phyloP scores from a whole-genome alignment of 176 grass and related monocot species.

The Guadua angustifolia region DNA sequence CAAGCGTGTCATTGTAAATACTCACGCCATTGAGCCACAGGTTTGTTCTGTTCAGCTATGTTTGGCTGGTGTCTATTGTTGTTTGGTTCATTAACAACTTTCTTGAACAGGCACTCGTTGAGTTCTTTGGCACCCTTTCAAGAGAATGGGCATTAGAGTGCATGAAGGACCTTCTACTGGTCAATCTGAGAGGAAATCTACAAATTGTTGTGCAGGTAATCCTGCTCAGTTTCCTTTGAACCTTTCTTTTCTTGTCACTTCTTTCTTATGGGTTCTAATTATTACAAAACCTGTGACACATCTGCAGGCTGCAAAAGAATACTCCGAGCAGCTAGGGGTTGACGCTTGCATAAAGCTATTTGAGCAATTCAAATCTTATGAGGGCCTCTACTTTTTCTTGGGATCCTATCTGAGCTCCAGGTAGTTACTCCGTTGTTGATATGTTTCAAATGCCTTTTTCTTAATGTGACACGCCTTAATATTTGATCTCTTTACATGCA shows the following conservation, averaged over 20 bases:
- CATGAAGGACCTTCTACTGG: conserved; percentile 96
- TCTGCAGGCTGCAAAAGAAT: conserved; percentile 87
- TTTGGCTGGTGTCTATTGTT: not conserved
- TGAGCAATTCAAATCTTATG: conserved; percentile 99
- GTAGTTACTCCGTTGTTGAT: conserved; percentile 51
- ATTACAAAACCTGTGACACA: not conserved
- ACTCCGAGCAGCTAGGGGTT: conserved; percentile 86
- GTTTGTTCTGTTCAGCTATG: conserved; percentile 52
- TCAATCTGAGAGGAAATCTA: conserved; percentile 93
- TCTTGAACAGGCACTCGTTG: conserved; percentile 72
- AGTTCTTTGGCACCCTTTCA: conserved; percentile 96
- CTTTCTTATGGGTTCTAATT: conserved; percentile 17
- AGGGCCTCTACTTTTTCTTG: conserved; percentile 98
- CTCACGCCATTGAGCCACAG: conserved; percentile 95
- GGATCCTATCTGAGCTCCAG: conserved; percentile 95
- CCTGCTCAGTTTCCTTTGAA: not conserved
- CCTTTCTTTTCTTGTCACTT: not conserved
- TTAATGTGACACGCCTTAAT: conserved; percentile 32
- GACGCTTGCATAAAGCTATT: conserved; percentile 91
- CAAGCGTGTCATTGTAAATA: conserved; percentile 96
- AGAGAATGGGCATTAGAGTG: conserved; percentile 96
- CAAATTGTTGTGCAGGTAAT: conserved; percentile 97
- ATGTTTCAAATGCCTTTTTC: not conserved
- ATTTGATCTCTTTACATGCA: conserved; percentile 47
- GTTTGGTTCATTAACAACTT: conserved; percentile 30